phyloP scores from a whole-genome alignment of 2,329 filamentous ascomycete species.

The Reticulascus tulasneorum region DNA sequence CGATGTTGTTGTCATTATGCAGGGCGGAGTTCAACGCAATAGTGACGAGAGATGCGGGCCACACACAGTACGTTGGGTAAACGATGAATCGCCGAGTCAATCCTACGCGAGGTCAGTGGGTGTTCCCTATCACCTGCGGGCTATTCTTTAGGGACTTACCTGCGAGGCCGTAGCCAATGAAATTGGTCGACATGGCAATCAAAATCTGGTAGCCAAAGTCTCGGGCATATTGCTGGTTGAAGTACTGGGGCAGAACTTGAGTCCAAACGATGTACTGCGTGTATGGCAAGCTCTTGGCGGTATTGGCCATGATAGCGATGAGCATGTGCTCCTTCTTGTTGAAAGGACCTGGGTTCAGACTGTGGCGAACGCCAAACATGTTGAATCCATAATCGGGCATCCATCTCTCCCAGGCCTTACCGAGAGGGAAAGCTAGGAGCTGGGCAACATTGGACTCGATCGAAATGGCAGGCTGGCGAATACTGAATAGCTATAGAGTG shows the following conservation, averaged over 20 bases:
- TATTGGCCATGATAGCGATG: constrained; percentile 58
- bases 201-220: constrained; percentile 47
- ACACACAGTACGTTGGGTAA: constrained; percentile 48
- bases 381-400: constrained; percentile 49
- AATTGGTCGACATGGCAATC: constrained; percentile 46
- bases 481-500: constrained; percentile 47
- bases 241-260: constrained; percentile 42
- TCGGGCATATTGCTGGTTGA: constrained; percentile 45
- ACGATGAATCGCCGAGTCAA: constrained; percentile 46
- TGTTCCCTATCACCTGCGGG: no score
- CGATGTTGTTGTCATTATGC: constrained; percentile 36
- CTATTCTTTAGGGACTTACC: constrained; percentile 27
- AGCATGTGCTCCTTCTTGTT: constrained; percentile 58
- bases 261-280: constrained; percentile 47
- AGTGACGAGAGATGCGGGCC: constrained; percentile 48
- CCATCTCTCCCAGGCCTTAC: constrained; percentile 44
- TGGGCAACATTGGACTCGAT: constrained; percentile 54
- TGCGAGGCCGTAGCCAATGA: constrained; percentile 53
- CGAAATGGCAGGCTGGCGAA: constrained; percentile 50
- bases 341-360: constrained; percentile 53
- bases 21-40: constrained; percentile 47
- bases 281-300: constrained; percentile 41
- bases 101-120: neutral
- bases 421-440: constrained; percentile 52
- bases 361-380: constrained; percentile 40